Percentiles rank a stretch among this genome's conserved stretches.
Conservation (phyloP, 352 stramenopile genomes). For the Phytophthora colocasiae region DNA sequence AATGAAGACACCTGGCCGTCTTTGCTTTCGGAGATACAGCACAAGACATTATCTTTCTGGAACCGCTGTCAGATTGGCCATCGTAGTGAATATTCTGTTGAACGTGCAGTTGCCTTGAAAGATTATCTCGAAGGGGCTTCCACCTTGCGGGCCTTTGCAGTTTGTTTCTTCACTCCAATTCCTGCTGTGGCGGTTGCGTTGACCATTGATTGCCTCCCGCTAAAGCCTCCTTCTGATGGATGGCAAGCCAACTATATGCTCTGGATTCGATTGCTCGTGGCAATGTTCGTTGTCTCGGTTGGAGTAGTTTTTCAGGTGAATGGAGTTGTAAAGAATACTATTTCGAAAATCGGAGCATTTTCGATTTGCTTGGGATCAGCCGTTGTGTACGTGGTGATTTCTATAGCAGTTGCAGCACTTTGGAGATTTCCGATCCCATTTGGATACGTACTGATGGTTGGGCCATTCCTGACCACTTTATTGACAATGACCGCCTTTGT, state of each 20-base stretch:
- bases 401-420: not conserved
- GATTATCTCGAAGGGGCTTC: not conserved
- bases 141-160: not conserved
- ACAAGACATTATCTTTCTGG: not conserved
- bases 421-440: not conserved
- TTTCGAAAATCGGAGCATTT: not conserved
- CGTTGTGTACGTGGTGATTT: not conserved
- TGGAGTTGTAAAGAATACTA: not conserved
- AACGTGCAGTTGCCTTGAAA: not conserved
- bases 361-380: not conserved
- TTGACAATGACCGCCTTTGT: not conserved
- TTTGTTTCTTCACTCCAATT: not conserved
- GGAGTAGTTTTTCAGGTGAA: not conserved
- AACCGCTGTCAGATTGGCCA: conserved; percentile 1
- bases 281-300: not conserved
- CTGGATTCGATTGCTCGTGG: not conserved
- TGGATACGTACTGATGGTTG: conserved; percentile 1
- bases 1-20: not conserved
- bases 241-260: not conserved
- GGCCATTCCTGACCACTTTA: not conserved
- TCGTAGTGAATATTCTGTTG: not conserved
- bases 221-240: not conserved
- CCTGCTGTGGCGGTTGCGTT: not conserved
- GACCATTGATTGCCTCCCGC: not conserved
- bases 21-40: not conserved